Evolutionary conservation across 805 yeast species (phyloP).

Genomic region (Starmerella ratchasimensis): DNA sequence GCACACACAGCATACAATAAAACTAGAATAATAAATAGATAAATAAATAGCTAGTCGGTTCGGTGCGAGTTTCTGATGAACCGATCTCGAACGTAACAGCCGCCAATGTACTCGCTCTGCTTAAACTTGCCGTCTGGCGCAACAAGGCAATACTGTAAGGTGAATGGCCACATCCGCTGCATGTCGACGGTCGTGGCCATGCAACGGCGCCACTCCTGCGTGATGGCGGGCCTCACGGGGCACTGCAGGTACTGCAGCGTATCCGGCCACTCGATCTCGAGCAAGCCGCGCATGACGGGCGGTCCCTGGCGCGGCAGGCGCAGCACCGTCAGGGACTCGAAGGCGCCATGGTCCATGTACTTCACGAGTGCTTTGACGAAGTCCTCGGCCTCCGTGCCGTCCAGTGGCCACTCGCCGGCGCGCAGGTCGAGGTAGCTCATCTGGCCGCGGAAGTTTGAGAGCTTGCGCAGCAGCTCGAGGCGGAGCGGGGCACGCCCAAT

Average conservation of each 20-base stretch:
- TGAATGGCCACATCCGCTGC: too few species aligned
- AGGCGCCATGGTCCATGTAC: conserved; percentile 6
- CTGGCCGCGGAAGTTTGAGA: not conserved
- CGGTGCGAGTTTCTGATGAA: too few species aligned
- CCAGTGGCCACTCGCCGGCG: conserved; percentile 7
- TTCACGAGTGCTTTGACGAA: conserved; percentile 2
- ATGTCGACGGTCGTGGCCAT: not conserved
- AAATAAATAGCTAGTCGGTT: too few species aligned
- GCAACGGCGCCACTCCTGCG: too few species aligned
- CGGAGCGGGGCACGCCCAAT: too few species aligned
- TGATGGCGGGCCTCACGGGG: conserved; percentile 12
- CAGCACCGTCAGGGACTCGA: conserved; percentile 4
- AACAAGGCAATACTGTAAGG: too few species aligned
- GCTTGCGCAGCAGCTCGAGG: not conserved
- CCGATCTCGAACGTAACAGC: too few species aligned
- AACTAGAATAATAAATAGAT: too few species aligned
- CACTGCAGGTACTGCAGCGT: conserved; percentile 4
- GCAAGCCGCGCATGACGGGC: not conserved
- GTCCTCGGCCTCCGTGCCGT: conserved; percentile 5
- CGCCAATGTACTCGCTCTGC: too few species aligned
- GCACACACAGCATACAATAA: too few species aligned
- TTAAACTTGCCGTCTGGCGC: too few species aligned
- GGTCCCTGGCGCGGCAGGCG: conserved; percentile 14
- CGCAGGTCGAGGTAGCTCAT: conserved; percentile 10
- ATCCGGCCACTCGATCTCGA: conserved; percentile 10